Percentiles rank a stretch among this genome's conserved stretches.
These are phyloP conservation scores for Didymella pinodella DNA, from an alignment of 2,329 filamentous ascomycete genomes.

Conservation along the genomic window DNA sequence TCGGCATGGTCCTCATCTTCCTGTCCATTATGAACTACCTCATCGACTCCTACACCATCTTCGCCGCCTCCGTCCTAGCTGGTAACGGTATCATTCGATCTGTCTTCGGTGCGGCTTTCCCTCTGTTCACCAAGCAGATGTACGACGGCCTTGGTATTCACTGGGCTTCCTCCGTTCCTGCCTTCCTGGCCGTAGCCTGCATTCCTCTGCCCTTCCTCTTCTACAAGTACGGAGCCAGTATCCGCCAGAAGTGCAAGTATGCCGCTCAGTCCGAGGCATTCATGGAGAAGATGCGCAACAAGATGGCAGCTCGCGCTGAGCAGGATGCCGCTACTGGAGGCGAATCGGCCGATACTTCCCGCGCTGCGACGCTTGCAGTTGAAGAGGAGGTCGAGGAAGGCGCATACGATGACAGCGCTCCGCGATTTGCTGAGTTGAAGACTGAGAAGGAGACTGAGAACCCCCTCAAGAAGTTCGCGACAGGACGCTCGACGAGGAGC, in stretches of 20 bases:
- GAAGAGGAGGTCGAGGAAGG: conserved; percentile 44
- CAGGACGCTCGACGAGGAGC: conserved; percentile 39
- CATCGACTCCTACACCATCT: conserved; percentile 69
- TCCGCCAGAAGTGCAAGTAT: conserved; percentile 74
- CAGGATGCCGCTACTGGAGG: conserved; percentile 16
- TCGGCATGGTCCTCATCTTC: conserved; percentile 71
- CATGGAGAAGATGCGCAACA: conserved; percentile 57
- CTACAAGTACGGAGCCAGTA: conserved; percentile 71
- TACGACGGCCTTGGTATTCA: conserved; percentile 65
- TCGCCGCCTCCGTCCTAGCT: conserved; percentile 76
- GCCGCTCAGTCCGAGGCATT: conserved; percentile 71
- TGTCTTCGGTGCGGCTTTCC: conserved; percentile 79
- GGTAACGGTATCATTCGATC: conserved; percentile 83
- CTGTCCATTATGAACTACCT: conserved; percentile 58
- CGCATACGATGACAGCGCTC: conserved; percentile 33
- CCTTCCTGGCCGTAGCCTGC: conserved; percentile 75
- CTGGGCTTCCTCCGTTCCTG: conserved; percentile 77
- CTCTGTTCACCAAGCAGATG: conserved; percentile 77
- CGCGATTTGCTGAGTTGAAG: conserved; percentile 52
- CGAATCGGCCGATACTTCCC: conserved; percentile 34
- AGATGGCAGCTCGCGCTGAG: conserved; percentile 32
- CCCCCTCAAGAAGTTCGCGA: conserved; percentile 41
- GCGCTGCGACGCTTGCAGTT: conserved; percentile 33
- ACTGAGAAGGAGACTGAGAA: conserved; percentile 44
- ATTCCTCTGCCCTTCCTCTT: conserved; percentile 79